Evolutionary conservation across 2,329 filamentous ascomycete genomes (phyloP), one percentile per base, ranked within the genome.

Genomic region (Botrytis galanthina): DNA sequence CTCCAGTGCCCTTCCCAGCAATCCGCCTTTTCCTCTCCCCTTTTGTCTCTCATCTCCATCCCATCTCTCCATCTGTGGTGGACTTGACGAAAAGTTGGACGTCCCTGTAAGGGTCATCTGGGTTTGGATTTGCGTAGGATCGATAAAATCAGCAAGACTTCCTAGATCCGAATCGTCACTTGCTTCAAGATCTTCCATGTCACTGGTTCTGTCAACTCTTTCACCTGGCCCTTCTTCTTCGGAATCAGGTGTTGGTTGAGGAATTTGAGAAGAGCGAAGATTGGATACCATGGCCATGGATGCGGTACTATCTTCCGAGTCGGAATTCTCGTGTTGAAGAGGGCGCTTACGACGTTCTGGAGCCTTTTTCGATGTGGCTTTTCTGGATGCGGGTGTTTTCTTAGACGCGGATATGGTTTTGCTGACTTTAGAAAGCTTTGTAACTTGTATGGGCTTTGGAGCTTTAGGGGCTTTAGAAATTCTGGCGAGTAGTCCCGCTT

Each of bases 221-320:
- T 73, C 71, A 29, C 71, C 71, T 14, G 71, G 71, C 22, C 71
- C 71, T 61, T 73, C 71, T 69, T 73, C 71, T 61, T 73, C 63
- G 4, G 71, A 73, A 51, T 69, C 63, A 5, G 71, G 63, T 16
- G 71, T 37, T 32, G 71, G 63, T 42, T 69, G 71, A 22, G 71
- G 66, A 18, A 73, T 59, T n/a, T 73, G 71, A n/a, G 71, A 73
- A 39, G 66, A 67, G 26, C 71, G 71, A 3, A 68, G 35, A 60
- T 69, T 32, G 12, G 63, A 73, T n/a, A 61, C 71, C 71, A 73
- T 73, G 8, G 66, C 48, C 66, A 57, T 69, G 12, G 48, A 69
- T 32, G 48, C 37, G n/a, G 48, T 69, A n/a, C 66, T 69, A 32
- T 57, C 66, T 42, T 69, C 66, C 29, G 66, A 57, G 18, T 69